Base-by-base conservation (phyloP, 345 rosid genomes). In the Triadica sebifera region DNA sequence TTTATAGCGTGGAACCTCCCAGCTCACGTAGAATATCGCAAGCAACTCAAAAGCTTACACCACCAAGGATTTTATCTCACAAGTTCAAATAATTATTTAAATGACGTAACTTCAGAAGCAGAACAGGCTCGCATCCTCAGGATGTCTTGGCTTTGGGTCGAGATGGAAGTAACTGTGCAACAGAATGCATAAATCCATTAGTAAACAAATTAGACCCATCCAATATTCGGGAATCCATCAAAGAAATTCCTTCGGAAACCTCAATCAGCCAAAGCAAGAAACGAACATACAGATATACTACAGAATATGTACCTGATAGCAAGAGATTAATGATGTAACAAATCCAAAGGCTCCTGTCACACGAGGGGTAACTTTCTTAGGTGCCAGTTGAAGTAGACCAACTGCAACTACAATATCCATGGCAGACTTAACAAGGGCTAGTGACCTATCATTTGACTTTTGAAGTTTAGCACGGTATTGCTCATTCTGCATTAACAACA, bases 271-370 rank as follows among this genome's bases (percentile, higher is more conserved):
- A 74, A 65, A 41, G 6, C 0, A n/a, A 43, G 3, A 72, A 37
- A 25, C 22, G 39, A 37, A 39, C 0, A 51, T n/a, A 62, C 22
- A 62, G 67, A 62, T 60, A 2, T 38, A 6, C 4, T 17, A 62
- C 45, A 60, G 39, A 29, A 25, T 10, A 60, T 16, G 55, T 85
- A 93, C 99, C 98, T 93, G 98, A 81, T 93, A 96, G 80, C 99
- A 96, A 64, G 97, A 88, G 77, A 96, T 93, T 58, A 96, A 89
- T 25, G 99, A 96, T 70, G 84, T 81, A 81, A 74, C 83, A 75
- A 93, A 87, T 81, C 98, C 98, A 22, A 90, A 73, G 51, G 88
- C 97, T 65, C 99, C 99, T 2, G 97, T 91, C 55, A 91, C 93
- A 51, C 99, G 98, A 66, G 98, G 93, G 77, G 86, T 90, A 57